Evolutionary conservation across 169 alveolate genomes (phyloP), one percentile per base, ranked within the genome.

Genomic region (Cryptosporidium meleagridis): DNA sequence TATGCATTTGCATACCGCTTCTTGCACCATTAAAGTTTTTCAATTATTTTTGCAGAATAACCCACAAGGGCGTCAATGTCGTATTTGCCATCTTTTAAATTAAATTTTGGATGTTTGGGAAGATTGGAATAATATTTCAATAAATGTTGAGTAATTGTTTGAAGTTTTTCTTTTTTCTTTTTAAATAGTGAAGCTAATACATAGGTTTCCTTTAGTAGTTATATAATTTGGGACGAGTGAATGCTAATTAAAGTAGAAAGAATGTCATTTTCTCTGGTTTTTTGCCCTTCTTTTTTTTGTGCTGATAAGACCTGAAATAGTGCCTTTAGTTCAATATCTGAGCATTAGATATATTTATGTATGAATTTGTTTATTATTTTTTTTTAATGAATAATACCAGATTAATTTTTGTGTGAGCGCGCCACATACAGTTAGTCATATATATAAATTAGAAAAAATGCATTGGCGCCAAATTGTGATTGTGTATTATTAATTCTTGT

Each of bases 11-110:
- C 59, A 80, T 62, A 80, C 89, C 89, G 89, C 89, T 65, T 45
- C 16, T 39, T 80, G 89, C 89, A 80, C 86, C 86, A 53, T 8
- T 37, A 52, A 18, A 16, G 10, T 31, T 29, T 18, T 73, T 2
- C 21, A 16, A n/a, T 21, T 26, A 23, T 23, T 26, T 23, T n/a
- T 26, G 26, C 7, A 55, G 31, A 26, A 61, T n/a, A 62, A 48
- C 89, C 89, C 89, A 80, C 89, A 80, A 80, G 10, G 89, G 44
- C 89, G 89, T 80, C 89, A 59, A 73, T 55, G 86, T 73, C 86
- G 86, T 65, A 65, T n/a, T 31, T 55, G 12, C 67, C 67, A n/a
- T 23, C 35, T 26, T 55, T 55, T 21, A 55, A 55, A 55, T 55
- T 5, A 55, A 55, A 55, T 26, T 9, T 29, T 55, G 35, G 67